phyloP scores from a whole-genome alignment of 768 basidiomycete genomes.

The Candolleomyces aberdarensis region DNA sequence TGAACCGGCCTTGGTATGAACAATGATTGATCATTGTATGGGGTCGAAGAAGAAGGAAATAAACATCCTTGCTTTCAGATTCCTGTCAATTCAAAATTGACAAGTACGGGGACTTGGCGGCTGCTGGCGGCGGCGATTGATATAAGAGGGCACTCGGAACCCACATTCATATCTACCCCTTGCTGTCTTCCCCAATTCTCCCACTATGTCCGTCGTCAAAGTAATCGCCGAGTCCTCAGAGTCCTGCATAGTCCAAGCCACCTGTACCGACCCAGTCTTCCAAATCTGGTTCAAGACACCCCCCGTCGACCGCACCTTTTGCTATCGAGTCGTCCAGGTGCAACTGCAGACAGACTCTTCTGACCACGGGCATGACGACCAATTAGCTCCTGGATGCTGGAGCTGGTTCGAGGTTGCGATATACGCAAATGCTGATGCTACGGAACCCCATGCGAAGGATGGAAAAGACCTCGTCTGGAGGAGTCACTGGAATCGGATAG shows the following conservation, averaged over 20 bases:
- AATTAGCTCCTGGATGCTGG: slow-evolving; percentile 8
- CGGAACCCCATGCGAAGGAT: slow-evolving; percentile 11
- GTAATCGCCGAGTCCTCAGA: slow-evolving; percentile 14
- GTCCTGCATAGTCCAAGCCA: slow-evolving; percentile 10
- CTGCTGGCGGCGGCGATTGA: too few species aligned
- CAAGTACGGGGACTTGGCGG: too few species aligned
- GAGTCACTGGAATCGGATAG: slow-evolving; percentile 18
- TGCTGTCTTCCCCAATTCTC: too few species aligned
- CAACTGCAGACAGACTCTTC: slow-evolving; percentile 22
- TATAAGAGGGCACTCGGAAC: too few species aligned
- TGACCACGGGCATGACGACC: slow-evolving; percentile 17
- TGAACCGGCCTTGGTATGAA: too few species aligned
- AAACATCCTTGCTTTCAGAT: too few species aligned
- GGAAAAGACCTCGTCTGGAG: slow-evolving; percentile 15
- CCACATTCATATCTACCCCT: too few species aligned
- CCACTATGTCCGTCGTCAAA: slow-evolving; percentile 12
- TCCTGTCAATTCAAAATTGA: too few species aligned
- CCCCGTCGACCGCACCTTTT: slow-evolving; percentile 17
- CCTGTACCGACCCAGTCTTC: slow-evolving; percentile 7
- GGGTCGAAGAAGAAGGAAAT: too few species aligned
- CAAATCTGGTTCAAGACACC: slow-evolving; percentile 23
- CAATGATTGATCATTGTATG: too few species aligned
- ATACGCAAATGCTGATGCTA: slow-evolving; percentile 6
- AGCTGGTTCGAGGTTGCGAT: slow-evolving; percentile 21
- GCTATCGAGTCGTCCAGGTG: slow-evolving; percentile 19